Conservation (phyloP, 129 eudicot species). For the Flaveria linearis region DNA sequence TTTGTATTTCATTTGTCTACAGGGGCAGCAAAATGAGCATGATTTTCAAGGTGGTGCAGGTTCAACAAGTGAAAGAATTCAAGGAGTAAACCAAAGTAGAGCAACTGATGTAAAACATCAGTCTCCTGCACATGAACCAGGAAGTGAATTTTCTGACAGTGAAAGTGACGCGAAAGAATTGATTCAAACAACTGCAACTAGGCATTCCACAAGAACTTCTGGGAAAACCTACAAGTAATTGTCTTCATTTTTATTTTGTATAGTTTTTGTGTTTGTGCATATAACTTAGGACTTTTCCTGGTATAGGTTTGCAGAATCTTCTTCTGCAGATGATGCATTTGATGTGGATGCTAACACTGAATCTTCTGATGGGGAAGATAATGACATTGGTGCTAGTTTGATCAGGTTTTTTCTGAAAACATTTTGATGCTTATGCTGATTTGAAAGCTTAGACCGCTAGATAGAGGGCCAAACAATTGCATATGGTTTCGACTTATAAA, state of each 20-base stretch:
- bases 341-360: conserved; percentile 39
- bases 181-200: conserved; percentile 53
- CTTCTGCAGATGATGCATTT: conserved; percentile 74
- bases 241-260: conserved; percentile 25
- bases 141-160: conserved; percentile 50
- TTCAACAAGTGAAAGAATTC: conserved; percentile 44
- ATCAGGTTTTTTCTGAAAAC: conserved; percentile 28
- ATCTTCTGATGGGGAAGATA: conserved; percentile 55
- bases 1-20: conserved; percentile 32
- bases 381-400: conserved; percentile 35
- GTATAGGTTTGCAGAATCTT: conserved; percentile 72
- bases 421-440: conserved; percentile 18
- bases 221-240: conserved; percentile 63
- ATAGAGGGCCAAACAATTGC: conserved; percentile 22
- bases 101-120: conserved; percentile 35
- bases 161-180: conserved; percentile 39
- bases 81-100: conserved; percentile 29
- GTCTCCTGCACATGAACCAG: conserved; percentile 42
- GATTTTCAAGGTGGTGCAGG: conserved; percentile 96
- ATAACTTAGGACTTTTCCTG: conserved; percentile 1
- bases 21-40: conserved; percentile 53
- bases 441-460: conserved; percentile 2
- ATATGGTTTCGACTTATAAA: not conserved
- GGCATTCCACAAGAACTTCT: conserved; percentile 76
- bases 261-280: conserved; percentile 21